Conservation (phyloP, 306 rosid species). For the Dalbergia cochinchinensis region DNA sequence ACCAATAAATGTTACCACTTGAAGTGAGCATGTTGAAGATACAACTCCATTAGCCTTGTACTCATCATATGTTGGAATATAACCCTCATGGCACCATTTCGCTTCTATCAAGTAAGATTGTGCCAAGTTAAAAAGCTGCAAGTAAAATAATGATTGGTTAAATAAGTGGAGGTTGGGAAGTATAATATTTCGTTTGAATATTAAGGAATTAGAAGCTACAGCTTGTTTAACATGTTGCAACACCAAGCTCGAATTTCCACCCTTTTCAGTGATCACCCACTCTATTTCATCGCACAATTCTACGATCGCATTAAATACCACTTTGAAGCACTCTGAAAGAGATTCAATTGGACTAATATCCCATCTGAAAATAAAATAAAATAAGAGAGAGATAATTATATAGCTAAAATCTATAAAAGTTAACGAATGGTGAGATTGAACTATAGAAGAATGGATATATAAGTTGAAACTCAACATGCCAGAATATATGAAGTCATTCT, state of each 20-base stretch:
- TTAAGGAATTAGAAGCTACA: not conserved
- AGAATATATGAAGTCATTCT: too few species aligned
- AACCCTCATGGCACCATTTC: conserved; percentile 28
- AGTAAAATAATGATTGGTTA: not conserved
- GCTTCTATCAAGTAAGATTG: conserved; percentile 41
- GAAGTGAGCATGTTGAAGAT: not conserved
- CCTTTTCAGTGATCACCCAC: not conserved
- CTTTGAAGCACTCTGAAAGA: conserved; percentile 35
- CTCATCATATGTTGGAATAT: conserved; percentile 45
- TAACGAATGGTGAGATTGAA: not conserved
- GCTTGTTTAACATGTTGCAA: not conserved
- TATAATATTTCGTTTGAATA: too few species aligned
- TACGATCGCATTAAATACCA: not conserved
- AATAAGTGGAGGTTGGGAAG: too few species aligned
- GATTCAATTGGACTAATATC: not conserved
- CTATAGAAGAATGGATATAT: not conserved
- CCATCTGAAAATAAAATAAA: not conserved
- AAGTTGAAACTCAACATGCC: not conserved
- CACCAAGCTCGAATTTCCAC: conserved; percentile 11
- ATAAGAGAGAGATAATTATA: not conserved
- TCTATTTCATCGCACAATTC: not conserved
- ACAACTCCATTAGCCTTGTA: conserved; percentile 9
- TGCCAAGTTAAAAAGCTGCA: not conserved
- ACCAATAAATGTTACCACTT: not conserved
- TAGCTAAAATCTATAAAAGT: not conserved